Percentiles rank a stretch among this genome's conserved stretches.
phyloP scores from a whole-genome alignment of 805 yeast genomes.

The Lipomyces japonicus region DNA sequence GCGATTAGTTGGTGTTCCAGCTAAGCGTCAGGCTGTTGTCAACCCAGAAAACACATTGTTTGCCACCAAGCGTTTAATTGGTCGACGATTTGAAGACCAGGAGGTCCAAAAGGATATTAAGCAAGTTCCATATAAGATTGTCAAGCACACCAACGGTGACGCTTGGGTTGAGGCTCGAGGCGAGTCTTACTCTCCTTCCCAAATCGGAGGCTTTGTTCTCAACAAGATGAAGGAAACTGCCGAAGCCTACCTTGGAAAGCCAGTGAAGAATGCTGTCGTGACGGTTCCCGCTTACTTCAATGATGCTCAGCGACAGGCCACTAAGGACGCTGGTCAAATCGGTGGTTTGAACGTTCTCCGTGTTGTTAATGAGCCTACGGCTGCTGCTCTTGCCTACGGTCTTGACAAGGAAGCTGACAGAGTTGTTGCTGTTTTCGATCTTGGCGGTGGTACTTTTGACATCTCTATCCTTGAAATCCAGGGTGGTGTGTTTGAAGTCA shows the following conservation, averaged over 20 bases:
- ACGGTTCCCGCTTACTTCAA: constrained; percentile 89
- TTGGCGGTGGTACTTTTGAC: constrained; percentile 99
- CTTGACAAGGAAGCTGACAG: constrained; percentile 70
- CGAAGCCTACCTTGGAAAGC: constrained; percentile 83
- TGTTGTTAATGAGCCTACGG: constrained; percentile 88
- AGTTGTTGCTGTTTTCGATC: constrained; percentile 92
- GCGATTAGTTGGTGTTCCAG: constrained; percentile 89
- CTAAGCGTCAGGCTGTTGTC: constrained; percentile 93
- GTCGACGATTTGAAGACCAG: constrained; percentile 81
- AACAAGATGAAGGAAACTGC: constrained; percentile 99
- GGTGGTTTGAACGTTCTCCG: constrained; percentile 88
- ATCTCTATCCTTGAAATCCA: constrained; percentile 93
- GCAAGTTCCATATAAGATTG: constrained; percentile 86
- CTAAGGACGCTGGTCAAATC: constrained; percentile 96
- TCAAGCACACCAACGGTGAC: constrained; percentile 87
- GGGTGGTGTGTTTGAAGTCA: constrained; percentile 96
- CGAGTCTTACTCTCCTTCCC: constrained; percentile 86
- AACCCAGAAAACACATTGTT: constrained; percentile 91
- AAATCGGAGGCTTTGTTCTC: constrained; percentile 87
- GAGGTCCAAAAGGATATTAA: constrained; percentile 89
- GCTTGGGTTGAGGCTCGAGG: constrained; percentile 95
- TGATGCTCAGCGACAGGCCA: constrained; percentile 89
- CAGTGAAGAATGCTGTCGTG: constrained; percentile 83
- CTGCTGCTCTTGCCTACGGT: constrained; percentile 94
- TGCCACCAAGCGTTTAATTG: constrained; percentile 92